Evolutionary conservation across 1,284 basidiomycete genomes (phyloP), one percentile per base, ranked within the genome.

Genomic region (Chalciporus piperatoides): DNA sequence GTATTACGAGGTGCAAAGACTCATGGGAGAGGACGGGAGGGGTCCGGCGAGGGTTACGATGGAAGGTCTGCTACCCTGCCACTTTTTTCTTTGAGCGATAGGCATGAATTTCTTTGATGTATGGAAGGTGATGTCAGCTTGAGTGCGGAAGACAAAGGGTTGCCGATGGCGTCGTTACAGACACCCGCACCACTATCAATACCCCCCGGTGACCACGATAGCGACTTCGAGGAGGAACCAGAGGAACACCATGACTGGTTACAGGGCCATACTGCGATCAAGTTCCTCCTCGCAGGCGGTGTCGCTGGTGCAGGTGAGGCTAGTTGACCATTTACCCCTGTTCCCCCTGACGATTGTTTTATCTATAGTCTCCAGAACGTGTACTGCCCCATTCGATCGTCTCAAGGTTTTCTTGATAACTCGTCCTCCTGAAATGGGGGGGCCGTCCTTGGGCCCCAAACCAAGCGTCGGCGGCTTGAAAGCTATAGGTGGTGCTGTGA

Each of bases 321-420:
- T 23, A 27, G 32, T 48, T 45, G 35, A 30, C 11, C 41, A 39
- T 49, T 8, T n/a, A 24, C n/a, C 17, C 43, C 40, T 19, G 11
- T 38, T 23, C 2, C 28, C 32, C 5, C 45, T 62, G 27, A 64
- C 23, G n/a, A 6, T 25, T 15, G 36, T 44, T 12, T 25, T 24
- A 48, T 14, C 6, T 6, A 2, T 32, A 88, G 95, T 98, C 17
- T 98, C 95, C 15, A 79, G 97, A 56, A 91, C 94, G 32, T 94
- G 92, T 52, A 99, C 97, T 0, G 97, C 97, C 5, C 97, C 97
- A 0, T 98, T 99, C 59, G 97, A 99, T 70, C 84, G 97, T 50
- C 76, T 99, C 43, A 99, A 97, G 71, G 83, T 99, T 49, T 99
- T 97, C 69, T 80, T 99, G 50, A 99, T 99, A 57, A 99, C 96